Evolutionary conservation across 2,329 filamentous ascomycete species (phyloP).

Genomic region (Plectosphaerella plurivora): DNA sequence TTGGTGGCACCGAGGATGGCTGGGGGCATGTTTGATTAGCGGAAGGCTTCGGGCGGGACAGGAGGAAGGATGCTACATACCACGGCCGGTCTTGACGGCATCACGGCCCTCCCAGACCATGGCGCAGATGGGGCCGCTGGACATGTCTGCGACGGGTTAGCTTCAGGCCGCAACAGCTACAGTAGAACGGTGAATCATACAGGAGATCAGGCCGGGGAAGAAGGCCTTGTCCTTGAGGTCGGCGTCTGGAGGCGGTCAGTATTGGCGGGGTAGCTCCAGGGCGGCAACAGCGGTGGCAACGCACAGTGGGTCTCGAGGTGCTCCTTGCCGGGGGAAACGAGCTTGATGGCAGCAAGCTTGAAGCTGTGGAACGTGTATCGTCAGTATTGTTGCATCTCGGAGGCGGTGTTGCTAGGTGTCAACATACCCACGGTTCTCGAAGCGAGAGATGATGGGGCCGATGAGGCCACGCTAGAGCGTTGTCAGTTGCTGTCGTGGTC

Average conservation of each 20-base stretch:
- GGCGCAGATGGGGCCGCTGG: conserved; percentile 92
- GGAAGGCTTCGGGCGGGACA: not conserved
- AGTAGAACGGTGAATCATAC: too few relatives aligned
- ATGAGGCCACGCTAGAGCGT: conserved; percentile 80
- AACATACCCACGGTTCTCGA: conserved; percentile 87
- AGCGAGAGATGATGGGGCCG: conserved; percentile 95
- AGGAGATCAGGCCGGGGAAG: conserved; percentile 91
- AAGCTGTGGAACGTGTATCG: conserved; percentile 51
- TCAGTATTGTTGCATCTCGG: not conserved
- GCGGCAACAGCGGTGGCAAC: conserved; percentile 20
- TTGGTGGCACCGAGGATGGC: conserved; percentile 98
- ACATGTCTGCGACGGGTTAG: conserved; percentile 75
- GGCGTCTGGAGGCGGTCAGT: conserved; percentile 51
- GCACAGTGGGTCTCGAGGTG: conserved; percentile 95
- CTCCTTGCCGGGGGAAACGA: conserved; percentile 80
- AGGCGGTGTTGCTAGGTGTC: not conserved
- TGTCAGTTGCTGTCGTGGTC: conserved; percentile 6
- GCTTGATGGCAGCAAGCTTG: conserved; percentile 99
- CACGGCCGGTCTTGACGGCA: conserved; percentile 95
- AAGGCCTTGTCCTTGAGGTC: conserved; percentile 94
- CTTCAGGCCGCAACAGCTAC: too few relatives aligned
- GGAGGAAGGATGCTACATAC: conserved; percentile 42
- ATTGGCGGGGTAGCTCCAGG: conserved; percentile 8
- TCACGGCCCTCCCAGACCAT: conserved; percentile 99
- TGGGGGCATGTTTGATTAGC: conserved; percentile 23